Conservation (phyloP, 805 yeast genomes). For the Candida nonsorbophila region DNA sequence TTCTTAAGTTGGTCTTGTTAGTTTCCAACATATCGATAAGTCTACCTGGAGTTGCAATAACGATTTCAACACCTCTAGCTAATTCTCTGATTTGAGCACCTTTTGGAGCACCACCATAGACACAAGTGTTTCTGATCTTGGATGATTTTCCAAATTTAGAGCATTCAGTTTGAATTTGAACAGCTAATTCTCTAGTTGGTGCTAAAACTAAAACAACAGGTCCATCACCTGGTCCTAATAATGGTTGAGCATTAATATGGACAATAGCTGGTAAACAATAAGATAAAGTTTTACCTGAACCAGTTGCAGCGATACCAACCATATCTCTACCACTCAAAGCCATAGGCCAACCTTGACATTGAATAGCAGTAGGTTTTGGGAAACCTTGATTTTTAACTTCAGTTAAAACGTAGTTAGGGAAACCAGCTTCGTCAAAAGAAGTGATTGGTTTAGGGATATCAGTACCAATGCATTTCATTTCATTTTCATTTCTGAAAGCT, state of each 20-base stretch:
- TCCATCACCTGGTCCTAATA: constrained; percentile 90
- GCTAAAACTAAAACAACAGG: constrained; percentile 94
- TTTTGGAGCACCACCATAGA: constrained; percentile 98
- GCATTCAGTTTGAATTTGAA: constrained; percentile 94
- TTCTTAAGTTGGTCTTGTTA: constrained; percentile 89
- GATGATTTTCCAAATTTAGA: constrained; percentile 89
- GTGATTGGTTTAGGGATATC: constrained; percentile 95
- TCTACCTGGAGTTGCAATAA: constrained; percentile 99
- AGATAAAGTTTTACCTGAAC: constrained; percentile 97
- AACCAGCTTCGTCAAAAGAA: constrained; percentile 92
- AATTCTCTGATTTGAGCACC: constrained; percentile 97
- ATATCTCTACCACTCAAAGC: constrained; percentile 97
- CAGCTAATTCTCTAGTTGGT: constrained; percentile 98
- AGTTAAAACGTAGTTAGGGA: constrained; percentile 86
- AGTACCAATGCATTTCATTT: constrained; percentile 79
- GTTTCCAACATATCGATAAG: constrained; percentile 94
- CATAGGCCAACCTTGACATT: constrained; percentile 99
- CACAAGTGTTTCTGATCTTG: constrained; percentile 93
- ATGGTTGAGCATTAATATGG: constrained; percentile 97
- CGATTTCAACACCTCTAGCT: constrained; percentile 90
- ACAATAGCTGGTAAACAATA: constrained; percentile 96
- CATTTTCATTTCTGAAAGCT: constrained; percentile 73
- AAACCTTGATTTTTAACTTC: constrained; percentile 93
- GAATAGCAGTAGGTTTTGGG: constrained; percentile 91
- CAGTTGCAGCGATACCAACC: constrained; percentile 98